Conservation (phyloP, 2,329 filamentous ascomycete species). For the Akanthomyces muscarius region DNA sequence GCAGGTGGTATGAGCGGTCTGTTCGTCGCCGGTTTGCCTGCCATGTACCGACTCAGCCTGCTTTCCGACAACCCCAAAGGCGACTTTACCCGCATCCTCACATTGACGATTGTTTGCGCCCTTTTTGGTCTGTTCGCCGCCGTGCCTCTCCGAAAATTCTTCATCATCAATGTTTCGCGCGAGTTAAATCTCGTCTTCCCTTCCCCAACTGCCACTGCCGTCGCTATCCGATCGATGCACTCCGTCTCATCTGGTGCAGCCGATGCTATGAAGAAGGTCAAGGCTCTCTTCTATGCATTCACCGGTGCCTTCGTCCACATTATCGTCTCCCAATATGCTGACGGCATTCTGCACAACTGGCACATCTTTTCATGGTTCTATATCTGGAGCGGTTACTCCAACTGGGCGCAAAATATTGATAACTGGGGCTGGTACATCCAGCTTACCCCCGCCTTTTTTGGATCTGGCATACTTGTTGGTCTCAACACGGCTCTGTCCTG, state of each 20-base stretch:
- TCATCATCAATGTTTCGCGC: conserved; percentile 61
- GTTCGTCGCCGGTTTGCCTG: conserved; percentile 57
- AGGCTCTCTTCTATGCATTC: conserved; percentile 50
- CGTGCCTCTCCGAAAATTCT: conserved; percentile 62
- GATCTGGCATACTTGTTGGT: conserved; percentile 47
- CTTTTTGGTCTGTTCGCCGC: conserved; percentile 64
- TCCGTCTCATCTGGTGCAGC: conserved; percentile 46
- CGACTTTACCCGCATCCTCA: conserved; percentile 56
- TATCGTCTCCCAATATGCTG: conserved; percentile 54
- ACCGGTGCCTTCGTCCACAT: conserved; percentile 46
- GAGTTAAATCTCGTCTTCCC: conserved; percentile 59
- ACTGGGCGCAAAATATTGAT: conserved; percentile 48
- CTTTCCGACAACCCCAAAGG: conserved; percentile 45
- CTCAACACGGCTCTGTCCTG: conserved; percentile 56
- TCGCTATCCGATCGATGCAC: conserved; percentile 62
- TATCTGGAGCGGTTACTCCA: conserved; percentile 51
- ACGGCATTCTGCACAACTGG: conserved; percentile 59
- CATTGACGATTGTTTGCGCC: conserved; percentile 57
- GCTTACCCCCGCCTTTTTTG: conserved; percentile 58
- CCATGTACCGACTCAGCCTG: conserved; percentile 54
- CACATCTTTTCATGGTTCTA: conserved; percentile 51
- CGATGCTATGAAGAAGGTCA: conserved; percentile 54
- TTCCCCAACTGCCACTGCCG: conserved; percentile 54
- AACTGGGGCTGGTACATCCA: conserved; percentile 61
- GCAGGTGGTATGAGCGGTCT: conserved; percentile 54